Evolutionary conservation across 805 yeast species (phyloP), one percentile per base, ranked within the genome.

Genomic region (Yarrowia osloensis): DNA sequence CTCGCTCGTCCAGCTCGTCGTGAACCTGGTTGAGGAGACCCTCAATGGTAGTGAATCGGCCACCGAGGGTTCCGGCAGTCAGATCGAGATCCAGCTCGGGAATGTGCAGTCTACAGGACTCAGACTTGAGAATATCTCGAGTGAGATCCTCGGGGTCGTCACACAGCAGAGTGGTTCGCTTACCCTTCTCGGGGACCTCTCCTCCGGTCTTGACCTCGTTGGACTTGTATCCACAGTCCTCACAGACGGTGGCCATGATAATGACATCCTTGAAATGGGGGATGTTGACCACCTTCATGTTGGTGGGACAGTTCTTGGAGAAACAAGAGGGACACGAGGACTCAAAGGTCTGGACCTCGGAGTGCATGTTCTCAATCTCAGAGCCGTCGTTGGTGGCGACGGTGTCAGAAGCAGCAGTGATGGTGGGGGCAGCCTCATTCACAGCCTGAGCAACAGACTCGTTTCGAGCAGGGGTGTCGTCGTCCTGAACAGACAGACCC

Each of bases 171-270:
- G 88, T 82, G 69, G 92, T 85, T 69, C 82, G 86, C 70, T 87
- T 87, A 69, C 98, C 99, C 76, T 87, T 83, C 2, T 81, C 88
- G 35, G 99, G 98, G 57, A 95, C 88, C 9, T 89, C 96, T 73
- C 99, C 99, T 68, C 99, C 99, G 5, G 99, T 95, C 80, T 94
- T 95, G 70, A 95, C 99, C 78, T 95, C 99, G 76, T 95, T 95
- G 19, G 97, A 90, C 80, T 91, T 94, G 79, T 90, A 95, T 40
- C 98, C 99, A 80, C 99, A 95, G 70, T 85, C 79, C 35, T 88
- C 93, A 80, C 99, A 95, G 1, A 85, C 87, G 0, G 99, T 95
- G 59, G 96, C 89, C 99, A 95, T 95, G 73, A 95, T 85, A 68
- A 95, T 89, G 46, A 95, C 99, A 71, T 95, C 98, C 79, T 94